These are phyloP conservation scores for Skeletonema costatum DNA, from an alignment of 108 stramenopile species.

Conservation along the genomic window DNA sequence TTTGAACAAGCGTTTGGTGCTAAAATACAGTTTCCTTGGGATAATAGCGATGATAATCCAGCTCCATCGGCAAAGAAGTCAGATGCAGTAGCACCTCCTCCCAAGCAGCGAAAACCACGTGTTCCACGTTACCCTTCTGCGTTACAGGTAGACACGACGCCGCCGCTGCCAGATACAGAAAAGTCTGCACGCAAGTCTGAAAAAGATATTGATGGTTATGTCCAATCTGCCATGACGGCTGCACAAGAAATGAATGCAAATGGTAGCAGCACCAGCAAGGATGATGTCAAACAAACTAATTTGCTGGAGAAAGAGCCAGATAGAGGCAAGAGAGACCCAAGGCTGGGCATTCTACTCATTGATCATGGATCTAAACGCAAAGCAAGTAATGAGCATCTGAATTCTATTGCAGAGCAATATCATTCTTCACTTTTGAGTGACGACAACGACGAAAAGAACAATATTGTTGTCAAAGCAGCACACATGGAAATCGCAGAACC, in stretches of 20 bases:
- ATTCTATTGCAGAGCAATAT: slow-evolving; percentile 73
- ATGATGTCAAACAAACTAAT: neutral
- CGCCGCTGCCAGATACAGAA: neutral
- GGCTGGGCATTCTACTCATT: slow-evolving; percentile 85
- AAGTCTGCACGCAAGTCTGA: neutral
- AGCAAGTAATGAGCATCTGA: slow-evolving; percentile 77
- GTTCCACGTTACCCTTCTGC: slow-evolving; percentile 1
- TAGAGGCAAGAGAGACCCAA: slow-evolving; percentile 4
- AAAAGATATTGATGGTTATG: neutral
- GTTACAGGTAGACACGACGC: neutral
- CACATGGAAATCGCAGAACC: slow-evolving; percentile 95
- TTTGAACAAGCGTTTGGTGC: neutral
- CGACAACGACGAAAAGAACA: slow-evolving; percentile 6
- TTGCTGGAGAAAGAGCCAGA: neutral
- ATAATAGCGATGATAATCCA: neutral
- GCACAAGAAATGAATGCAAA: neutral
- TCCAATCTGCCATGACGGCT: neutral
- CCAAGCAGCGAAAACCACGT: neutral
- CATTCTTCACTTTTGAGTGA: slow-evolving; percentile 29
- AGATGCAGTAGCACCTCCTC: neutral
- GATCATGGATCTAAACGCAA: slow-evolving; percentile 89
- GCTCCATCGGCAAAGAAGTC: neutral
- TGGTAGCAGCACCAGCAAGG: neutral
- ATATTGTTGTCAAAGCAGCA: slow-evolving; percentile 76
- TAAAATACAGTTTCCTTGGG: neutral